Evolutionary conservation across 306 rosid genomes (phyloP).

Genomic region (Inga leiocalycina): DNA sequence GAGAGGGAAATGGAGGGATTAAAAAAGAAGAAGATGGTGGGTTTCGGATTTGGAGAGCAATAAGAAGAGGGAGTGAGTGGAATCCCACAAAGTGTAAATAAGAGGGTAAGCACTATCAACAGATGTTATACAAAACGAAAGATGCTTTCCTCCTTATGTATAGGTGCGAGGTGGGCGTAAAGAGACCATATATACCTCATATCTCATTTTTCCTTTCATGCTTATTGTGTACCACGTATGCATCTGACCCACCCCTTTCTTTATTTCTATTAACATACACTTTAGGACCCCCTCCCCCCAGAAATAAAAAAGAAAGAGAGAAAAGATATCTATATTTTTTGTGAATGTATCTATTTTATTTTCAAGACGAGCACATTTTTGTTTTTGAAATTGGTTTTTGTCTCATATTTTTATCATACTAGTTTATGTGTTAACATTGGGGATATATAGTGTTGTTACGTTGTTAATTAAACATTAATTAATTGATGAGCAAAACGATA

Average conservation of each 20-base stretch:
- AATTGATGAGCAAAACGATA: too few species aligned
- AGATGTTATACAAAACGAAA: background rate
- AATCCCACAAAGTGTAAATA: conserved; percentile 49
- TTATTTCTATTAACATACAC: background rate
- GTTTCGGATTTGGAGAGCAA: conserved; percentile 80
- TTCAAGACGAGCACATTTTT: background rate
- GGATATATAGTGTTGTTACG: too few species aligned
- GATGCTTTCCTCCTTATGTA: background rate
- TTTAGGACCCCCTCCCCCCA: background rate
- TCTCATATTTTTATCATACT: too few species aligned
- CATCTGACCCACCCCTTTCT: background rate
- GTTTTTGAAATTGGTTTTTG: too few species aligned
- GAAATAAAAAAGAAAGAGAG: too few species aligned
- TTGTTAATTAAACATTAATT: background rate
- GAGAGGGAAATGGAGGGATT: background rate
- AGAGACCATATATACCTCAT: background rate
- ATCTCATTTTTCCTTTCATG: background rate
- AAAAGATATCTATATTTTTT: background rate
- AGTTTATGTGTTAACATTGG: too few species aligned
- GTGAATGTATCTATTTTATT: background rate
- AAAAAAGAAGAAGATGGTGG: conserved; percentile 62
- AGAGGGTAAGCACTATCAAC: conserved; percentile 40
- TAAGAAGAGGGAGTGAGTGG: conserved; percentile 52
- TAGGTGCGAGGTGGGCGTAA: conserved; percentile 24
- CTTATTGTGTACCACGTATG: background rate